Evolutionary conservation across 768 basidiomycete genomes (phyloP), one percentile per base, ranked within the genome.

Genomic region (Lactarius psammicola): DNA sequence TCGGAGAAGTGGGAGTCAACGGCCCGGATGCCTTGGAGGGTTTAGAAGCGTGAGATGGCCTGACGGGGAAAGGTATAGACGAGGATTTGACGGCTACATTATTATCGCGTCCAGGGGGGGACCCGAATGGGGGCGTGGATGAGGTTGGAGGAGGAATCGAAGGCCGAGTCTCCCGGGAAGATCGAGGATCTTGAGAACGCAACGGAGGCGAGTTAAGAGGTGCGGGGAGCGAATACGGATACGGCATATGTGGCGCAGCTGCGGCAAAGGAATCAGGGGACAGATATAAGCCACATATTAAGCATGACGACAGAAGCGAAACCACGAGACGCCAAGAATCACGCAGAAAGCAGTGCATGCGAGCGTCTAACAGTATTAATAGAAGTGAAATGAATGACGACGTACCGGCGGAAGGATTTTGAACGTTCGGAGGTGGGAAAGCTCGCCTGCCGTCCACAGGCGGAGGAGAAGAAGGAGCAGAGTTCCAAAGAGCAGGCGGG

Each of bases 361-460:
- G 65, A 34, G 66, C 60, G 67, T 46, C 28, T 60, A 61, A 54
- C n/a, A n/a, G n/a, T n/a, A n/a, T n/a, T n/a, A n/a, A 36, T 26
- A 10, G 7, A 56, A 13, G 46, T 11, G n/a, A 66, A 62, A 68
- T 62, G 60, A 61, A 60, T 60, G 55, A 66, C 63, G 59, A 68
- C 67, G 40, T 59, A 68, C 67, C 65, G n/a, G 18, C 5, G 4
- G 38, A 34, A 18, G 59, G 26, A 28, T 59, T 42, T 44, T 13
- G 33, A 54, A 74, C 74, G 55, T 75, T 74, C 11, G 77, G 70
- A 55, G 78, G 78, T 10, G 75, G 69, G 54, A 77, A 75, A 20
- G 74, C 67, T 36, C 76, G 49, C 34, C 73, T 54, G 1, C 76
- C 72, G 40, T 76, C 75, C 74, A 76, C 72, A 15, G 75, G 74